phyloP scores from a whole-genome alignment of 306 rosid species.

The Cotoneaster glaucophyllus region DNA sequence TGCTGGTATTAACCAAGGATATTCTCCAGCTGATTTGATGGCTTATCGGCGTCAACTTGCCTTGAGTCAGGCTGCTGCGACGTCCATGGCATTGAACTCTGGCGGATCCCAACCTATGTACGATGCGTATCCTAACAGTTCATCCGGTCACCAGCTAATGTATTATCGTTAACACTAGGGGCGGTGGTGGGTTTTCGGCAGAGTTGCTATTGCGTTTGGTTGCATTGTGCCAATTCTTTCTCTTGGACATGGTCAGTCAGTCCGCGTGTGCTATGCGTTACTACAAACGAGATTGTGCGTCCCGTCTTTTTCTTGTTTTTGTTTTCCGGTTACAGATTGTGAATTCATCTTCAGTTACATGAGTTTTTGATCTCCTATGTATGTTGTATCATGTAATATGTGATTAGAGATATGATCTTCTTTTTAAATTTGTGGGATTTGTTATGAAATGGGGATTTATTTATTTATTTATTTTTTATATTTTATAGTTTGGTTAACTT shows the following conservation, averaged over 20 bases:
- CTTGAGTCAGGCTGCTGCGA: slow-evolving; percentile 61
- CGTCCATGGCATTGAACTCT: slow-evolving; percentile 51
- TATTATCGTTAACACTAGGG: slow-evolving; percentile 41
- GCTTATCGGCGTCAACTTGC: slow-evolving; percentile 79
- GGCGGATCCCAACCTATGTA: slow-evolving; percentile 64
- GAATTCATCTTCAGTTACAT: slow-evolving; percentile 6
- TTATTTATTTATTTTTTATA: neutral
- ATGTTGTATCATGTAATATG: slow-evolving; percentile 30
- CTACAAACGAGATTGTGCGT: slow-evolving; percentile 30
- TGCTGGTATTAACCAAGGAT: slow-evolving; percentile 61
- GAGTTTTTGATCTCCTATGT: slow-evolving; percentile 24
- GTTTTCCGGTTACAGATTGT: neutral
- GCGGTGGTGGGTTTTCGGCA: neutral
- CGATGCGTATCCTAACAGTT: slow-evolving; percentile 56
- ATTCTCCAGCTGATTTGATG: slow-evolving; percentile 63
- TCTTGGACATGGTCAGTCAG: slow-evolving; percentile 18
- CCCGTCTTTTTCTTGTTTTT: neutral
- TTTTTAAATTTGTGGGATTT: neutral
- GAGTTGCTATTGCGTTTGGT: neutral
- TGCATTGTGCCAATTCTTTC: slow-evolving; percentile 11
- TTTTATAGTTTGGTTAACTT: neutral
- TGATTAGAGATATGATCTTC: neutral
- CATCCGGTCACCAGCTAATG: slow-evolving; percentile 69
- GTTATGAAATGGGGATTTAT: neutral
- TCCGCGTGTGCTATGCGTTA: slow-evolving; percentile 7